These are phyloP conservation scores for Penicillium nucicola DNA, from an alignment of 495 filamentous ascomycete genomes.

Conservation along the genomic window DNA sequence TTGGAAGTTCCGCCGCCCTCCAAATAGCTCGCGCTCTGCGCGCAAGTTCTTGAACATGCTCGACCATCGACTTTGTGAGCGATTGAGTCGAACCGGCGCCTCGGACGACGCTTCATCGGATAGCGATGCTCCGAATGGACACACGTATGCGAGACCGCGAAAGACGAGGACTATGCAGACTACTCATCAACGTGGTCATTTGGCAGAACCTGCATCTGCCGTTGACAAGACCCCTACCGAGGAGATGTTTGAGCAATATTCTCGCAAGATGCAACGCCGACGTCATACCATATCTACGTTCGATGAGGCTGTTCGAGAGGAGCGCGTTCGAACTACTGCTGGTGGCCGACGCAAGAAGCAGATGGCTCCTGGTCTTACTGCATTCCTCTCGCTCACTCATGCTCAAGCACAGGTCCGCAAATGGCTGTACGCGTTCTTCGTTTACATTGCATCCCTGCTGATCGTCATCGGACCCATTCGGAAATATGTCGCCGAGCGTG, in stretches of 20 bases:
- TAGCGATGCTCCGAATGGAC: constrained; percentile 38
- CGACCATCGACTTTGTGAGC: constrained; percentile 46
- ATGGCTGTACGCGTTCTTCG: constrained; percentile 77
- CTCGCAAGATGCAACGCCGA: constrained; percentile 22
- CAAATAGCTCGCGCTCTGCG: constrained; percentile 40
- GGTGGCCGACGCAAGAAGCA: constrained; percentile 65
- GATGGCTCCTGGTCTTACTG: constrained; percentile 61
- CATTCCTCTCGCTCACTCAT: constrained; percentile 77
- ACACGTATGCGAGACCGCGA: constrained; percentile 19
- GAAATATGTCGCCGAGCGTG: constrained; percentile 59
- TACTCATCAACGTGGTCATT: constrained; percentile 7
- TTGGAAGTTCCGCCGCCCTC: constrained; percentile 76
- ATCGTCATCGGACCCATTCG: constrained; percentile 72
- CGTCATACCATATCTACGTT: constrained; percentile 53
- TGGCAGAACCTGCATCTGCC: constrained; percentile 14
- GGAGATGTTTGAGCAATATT: constrained; percentile 18
- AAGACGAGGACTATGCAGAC: constrained; percentile 29
- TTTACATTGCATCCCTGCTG: constrained; percentile 61
- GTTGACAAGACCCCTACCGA: constrained; percentile 23
- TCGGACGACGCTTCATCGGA: constrained; percentile 37
- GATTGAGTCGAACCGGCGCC: constrained; percentile 32
- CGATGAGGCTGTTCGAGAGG: constrained; percentile 30
- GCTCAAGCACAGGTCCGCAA: constrained; percentile 71
- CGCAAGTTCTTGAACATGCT: constrained; percentile 51
- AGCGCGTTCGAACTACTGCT: constrained; percentile 51